These are phyloP conservation scores for Arctostaphylos glauca DNA, from an alignment of 148 eudicot species.

Conservation along the genomic window DNA sequence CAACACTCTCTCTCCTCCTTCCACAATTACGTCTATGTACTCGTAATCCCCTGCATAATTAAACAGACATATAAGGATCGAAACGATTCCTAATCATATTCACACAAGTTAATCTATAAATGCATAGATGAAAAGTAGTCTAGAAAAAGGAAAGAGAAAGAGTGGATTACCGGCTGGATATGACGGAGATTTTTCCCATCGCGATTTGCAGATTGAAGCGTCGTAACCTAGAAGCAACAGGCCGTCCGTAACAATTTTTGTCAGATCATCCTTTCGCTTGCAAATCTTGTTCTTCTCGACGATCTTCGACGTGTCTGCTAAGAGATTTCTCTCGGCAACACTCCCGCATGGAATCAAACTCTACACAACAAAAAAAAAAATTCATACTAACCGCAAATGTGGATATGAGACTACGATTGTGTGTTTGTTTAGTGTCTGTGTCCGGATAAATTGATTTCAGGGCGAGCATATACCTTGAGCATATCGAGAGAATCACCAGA, in stretches of 20 bases:
- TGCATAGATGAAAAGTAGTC: no score
- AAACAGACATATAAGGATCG: not conserved
- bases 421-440: not conserved
- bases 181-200: conserved; percentile 56
- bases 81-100: not conserved
- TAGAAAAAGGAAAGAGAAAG: not conserved
- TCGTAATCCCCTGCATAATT: conserved; percentile 36
- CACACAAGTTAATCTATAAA: not conserved
- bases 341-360: conserved; percentile 52
- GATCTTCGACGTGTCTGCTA: conserved; percentile 59
- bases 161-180: conserved; percentile 49
- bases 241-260: conserved; percentile 38
- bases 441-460: not conserved
- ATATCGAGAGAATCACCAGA: conserved; percentile 36
- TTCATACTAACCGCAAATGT: conserved; percentile 3
- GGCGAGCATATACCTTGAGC: conserved; percentile 37
- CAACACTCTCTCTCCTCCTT: conserved; percentile 34
- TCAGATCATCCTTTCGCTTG: conserved; percentile 51
- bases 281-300: conserved; percentile 48
- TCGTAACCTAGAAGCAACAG: conserved; percentile 43
- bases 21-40: conserved; percentile 38
- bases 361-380: conserved; percentile 20
- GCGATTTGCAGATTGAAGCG: conserved; percentile 58
- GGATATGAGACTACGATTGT: not conserved
- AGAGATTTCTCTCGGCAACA: conserved; percentile 47